These are phyloP conservation scores for Cardamine chenopodiifolia DNA, from an alignment of 345 rosid species.

Conservation along the genomic window DNA sequence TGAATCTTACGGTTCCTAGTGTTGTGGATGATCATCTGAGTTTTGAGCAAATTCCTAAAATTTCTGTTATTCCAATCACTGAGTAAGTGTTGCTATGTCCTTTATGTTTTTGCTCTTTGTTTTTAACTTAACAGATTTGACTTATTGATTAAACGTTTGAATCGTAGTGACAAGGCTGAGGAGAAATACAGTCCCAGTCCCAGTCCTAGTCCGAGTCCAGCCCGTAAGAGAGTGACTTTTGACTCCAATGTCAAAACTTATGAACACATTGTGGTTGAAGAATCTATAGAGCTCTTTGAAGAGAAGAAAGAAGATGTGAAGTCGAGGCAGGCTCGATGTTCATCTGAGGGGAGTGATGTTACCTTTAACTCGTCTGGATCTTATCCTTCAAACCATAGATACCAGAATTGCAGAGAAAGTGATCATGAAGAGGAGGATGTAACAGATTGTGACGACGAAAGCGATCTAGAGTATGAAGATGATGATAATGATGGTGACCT, in stretches of 20 bases:
- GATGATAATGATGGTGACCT: constrained; percentile 17
- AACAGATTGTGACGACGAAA: constrained; percentile 47
- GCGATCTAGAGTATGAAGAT: constrained; percentile 47
- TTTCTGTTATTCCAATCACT: constrained; percentile 38
- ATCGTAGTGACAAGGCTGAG: constrained; percentile 45
- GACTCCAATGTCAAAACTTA: constrained; percentile 66
- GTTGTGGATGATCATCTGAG: constrained; percentile 5
- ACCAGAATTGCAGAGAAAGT: constrained; percentile 73
- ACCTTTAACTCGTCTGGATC: constrained; percentile 60
- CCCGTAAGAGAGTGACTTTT: constrained; percentile 78
- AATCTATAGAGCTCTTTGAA: constrained; percentile 42
- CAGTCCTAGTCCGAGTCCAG: constrained; percentile 32
- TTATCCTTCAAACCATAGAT: constrained; percentile 71
- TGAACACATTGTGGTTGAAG: constrained; percentile 56
- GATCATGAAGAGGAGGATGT: constrained; percentile 60
- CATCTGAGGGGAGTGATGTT: constrained; percentile 59
- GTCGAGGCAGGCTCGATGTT: constrained; percentile 47
- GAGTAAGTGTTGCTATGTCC: constrained; percentile 46
- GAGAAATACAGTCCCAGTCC: constrained; percentile 39
- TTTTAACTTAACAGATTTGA: constrained; percentile 2
- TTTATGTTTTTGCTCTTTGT: neutral
- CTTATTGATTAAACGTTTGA: neutral
- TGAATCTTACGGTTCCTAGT: neutral
- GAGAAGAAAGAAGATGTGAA: constrained; percentile 47
- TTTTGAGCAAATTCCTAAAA: constrained; percentile 39